Evolutionary conservation across 768 basidiomycete species (phyloP).

Genomic region (Hericium coralloides): DNA sequence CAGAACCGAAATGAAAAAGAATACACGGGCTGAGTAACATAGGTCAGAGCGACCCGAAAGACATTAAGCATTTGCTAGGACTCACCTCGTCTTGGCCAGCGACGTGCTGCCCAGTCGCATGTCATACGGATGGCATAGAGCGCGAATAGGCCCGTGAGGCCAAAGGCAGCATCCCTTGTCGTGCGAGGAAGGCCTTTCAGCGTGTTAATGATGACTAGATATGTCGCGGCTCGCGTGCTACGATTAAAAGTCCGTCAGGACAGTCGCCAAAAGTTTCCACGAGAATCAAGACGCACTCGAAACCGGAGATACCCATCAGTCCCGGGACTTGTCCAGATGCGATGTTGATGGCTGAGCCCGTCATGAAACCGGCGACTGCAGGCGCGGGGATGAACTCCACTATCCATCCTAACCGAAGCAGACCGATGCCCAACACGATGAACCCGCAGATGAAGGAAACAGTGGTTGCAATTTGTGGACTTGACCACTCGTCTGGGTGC

Average conservation of each 20-base stretch:
- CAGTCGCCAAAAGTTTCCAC: not conserved
- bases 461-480: conserved; percentile 73
- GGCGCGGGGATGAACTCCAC: conserved; percentile 90
- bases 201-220: conserved; percentile 86
- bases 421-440: conserved; percentile 83
- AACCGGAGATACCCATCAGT: conserved; percentile 78
- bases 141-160: conserved; percentile 60
- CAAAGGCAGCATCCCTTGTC: conserved; percentile 82
- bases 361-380: conserved; percentile 90
- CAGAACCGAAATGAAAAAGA: conserved; percentile 73
- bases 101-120: conserved; percentile 41
- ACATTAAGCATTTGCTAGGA: not conserved
- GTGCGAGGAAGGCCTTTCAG: conserved; percentile 72
- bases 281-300: conserved; percentile 46
- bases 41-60: conserved; percentile 1
- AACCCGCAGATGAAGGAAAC: conserved; percentile 85
- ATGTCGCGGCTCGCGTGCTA: conserved; percentile 81
- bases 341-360: conserved; percentile 93
- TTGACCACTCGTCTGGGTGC: conserved; percentile 49
- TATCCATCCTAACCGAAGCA: conserved; percentile 87
- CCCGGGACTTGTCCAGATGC: conserved; percentile 82
- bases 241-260: not conserved
- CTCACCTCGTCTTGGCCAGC: conserved; percentile 57
- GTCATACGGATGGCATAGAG: conserved; percentile 61
- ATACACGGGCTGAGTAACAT: conserved; percentile 41